A percentile compares a stretch with the other conserved stretches of the same genome.
These are phyloP conservation scores for Sporobolomyces phaffii DNA, from an alignment of 768 basidiomycete genomes.

Conservation along the genomic window DNA sequence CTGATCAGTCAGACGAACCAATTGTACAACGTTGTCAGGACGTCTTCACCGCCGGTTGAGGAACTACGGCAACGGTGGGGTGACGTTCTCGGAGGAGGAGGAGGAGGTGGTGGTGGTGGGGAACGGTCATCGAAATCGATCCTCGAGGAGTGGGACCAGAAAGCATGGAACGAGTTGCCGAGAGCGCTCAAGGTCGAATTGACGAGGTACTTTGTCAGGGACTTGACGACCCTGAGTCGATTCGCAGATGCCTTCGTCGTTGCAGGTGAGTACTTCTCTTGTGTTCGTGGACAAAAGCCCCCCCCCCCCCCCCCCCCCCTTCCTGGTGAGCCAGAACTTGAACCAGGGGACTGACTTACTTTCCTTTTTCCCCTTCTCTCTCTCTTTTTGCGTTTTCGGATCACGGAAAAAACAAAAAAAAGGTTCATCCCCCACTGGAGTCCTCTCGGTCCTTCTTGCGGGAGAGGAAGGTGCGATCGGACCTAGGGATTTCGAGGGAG, in stretches of 20 bases:
- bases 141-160: constrained; percentile 16
- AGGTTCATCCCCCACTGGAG: constrained; percentile 22
- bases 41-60: not conserved
- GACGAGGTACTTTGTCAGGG: constrained; percentile 29
- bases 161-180: constrained; percentile 21
- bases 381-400: too few relatives aligned
- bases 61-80: constrained; percentile 6
- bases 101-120: not conserved
- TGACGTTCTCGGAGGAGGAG: constrained; percentile 5
- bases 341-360: too few relatives aligned
- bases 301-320: too few relatives aligned
- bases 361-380: not conserved
- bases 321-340: too few relatives aligned
- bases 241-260: constrained; percentile 38
- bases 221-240: constrained; percentile 10
- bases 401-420: too few relatives aligned
- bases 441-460: constrained; percentile 19
- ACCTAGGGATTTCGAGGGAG: constrained; percentile 32
- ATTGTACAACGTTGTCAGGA: not conserved
- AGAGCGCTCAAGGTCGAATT: constrained; percentile 11
- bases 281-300: too few relatives aligned
- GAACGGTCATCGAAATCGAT: not conserved
- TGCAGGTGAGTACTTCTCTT: constrained; percentile 7
- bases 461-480: constrained; percentile 34
- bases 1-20: not conserved